Conservation (phyloP, 2,329 filamentous ascomycete genomes). For the Sphaceloma murrayae region DNA sequence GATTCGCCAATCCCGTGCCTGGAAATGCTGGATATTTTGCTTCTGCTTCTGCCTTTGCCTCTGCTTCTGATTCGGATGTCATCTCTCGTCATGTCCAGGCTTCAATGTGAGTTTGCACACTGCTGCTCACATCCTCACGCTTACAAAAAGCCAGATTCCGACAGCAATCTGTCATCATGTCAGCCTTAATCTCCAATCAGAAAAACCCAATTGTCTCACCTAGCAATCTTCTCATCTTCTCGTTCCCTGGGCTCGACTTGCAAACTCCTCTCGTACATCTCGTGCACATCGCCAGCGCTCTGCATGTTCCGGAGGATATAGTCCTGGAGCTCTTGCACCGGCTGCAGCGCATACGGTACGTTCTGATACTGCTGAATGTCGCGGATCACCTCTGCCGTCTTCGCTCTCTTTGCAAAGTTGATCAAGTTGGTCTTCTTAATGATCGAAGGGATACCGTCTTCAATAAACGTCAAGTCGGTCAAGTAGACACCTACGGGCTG, state of each 20-base stretch:
- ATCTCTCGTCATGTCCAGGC: too few relatives aligned
- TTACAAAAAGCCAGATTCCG: conserved; percentile 48
- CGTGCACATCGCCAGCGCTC: conserved; percentile 87
- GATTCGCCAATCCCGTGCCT: too few relatives aligned
- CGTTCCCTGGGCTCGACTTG: conserved; percentile 87
- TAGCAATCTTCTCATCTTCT: conserved; percentile 99
- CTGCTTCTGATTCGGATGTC: too few relatives aligned
- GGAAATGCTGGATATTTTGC: too few relatives aligned
- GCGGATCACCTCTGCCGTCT: conserved; percentile 95
- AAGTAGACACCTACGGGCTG: conserved; percentile 68
- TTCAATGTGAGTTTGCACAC: too few relatives aligned
- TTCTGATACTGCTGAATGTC: conserved; percentile 99
- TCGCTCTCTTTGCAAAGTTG: conserved; percentile 96
- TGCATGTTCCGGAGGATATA: conserved; percentile 97
- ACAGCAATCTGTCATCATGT: conserved; percentile 37
- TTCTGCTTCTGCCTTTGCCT: too few relatives aligned
- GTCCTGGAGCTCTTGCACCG: conserved; percentile 85
- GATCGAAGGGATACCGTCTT: conserved; percentile 92
- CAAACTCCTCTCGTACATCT: conserved; percentile 98
- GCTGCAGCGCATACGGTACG: conserved; percentile 83
- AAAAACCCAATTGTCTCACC: conserved; percentile 47
- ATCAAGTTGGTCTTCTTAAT: conserved; percentile 95
- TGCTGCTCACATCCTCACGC: too few relatives aligned
- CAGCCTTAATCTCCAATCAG: conserved; percentile 19
- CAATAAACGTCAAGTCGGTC: conserved; percentile 95